Percentiles rank a stretch among this genome's conserved stretches.
Evolutionary conservation across 2,329 filamentous ascomycete species (phyloP).

Genomic region (Cladosporium sp.): DNA sequence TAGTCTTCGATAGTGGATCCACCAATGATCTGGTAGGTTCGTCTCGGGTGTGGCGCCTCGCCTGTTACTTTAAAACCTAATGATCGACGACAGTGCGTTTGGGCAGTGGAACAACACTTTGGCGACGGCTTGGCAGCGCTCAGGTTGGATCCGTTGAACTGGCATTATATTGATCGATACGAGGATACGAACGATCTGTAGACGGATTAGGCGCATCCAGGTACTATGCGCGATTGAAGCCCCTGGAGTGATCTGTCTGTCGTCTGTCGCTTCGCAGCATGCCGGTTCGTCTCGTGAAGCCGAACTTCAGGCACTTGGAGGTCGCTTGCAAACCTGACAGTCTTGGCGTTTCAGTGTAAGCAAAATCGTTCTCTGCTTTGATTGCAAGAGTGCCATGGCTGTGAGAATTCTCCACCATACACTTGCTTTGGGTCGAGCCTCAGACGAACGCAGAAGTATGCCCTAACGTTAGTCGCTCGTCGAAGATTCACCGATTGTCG

Average conservation of each 20-base stretch:
- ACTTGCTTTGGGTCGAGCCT: not conserved
- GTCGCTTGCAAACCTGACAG: not conserved
- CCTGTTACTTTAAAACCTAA: not conserved
- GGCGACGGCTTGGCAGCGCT: not conserved
- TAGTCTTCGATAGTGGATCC: not conserved
- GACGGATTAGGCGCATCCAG: no score
- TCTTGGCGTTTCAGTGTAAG: not conserved
- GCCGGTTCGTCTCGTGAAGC: no score
- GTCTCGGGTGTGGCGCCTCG: not conserved
- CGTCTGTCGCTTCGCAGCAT: no score
- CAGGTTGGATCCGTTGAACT: not conserved
- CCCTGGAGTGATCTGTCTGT: no score
- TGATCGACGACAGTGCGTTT: conserved; percentile 8
- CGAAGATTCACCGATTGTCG: no score
- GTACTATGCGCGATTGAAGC: no score
- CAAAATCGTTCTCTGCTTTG: not conserved
- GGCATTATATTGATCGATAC: not conserved
- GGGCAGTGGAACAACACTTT: not conserved
- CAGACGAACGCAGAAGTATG: no score
- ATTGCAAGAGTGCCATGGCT: not conserved
- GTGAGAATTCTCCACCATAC: not conserved
- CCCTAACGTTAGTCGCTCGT: no score
- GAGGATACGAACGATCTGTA: not conserved
- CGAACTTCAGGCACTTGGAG: not conserved
- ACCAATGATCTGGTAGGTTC: not conserved